These are phyloP conservation scores for Mycena sanguinolenta DNA, from an alignment of 768 basidiomycete genomes.

Conservation along the genomic window DNA sequence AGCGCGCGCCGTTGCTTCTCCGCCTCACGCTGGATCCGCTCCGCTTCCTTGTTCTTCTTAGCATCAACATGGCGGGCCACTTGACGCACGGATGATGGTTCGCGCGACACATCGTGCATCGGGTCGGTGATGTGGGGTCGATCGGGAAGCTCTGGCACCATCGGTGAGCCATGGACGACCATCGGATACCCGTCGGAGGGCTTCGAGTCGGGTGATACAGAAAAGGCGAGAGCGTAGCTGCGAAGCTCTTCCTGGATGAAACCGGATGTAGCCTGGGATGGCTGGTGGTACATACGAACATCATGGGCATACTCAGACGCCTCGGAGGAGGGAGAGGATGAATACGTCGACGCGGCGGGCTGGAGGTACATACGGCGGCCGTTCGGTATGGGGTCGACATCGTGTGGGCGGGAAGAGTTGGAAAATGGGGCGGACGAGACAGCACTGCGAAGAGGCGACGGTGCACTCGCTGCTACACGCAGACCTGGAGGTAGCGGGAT, in stretches of 20 bases:
- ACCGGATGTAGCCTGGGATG: constrained; percentile 45
- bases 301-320: constrained; percentile 52
- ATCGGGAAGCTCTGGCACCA: constrained; percentile 64
- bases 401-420: constrained; percentile 20
- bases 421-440: constrained; percentile 32
- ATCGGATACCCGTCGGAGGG: constrained; percentile 61
- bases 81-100: constrained; percentile 61
- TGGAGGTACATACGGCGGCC: constrained; percentile 28
- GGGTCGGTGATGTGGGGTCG: constrained; percentile 57
- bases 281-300: constrained; percentile 48
- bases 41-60: constrained; percentile 85
- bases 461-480: constrained; percentile 55
- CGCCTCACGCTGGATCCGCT: constrained; percentile 82
- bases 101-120: constrained; percentile 57
- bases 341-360: constrained; percentile 37
- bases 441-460: constrained; percentile 51
- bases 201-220: constrained; percentile 63
- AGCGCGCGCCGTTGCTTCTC: constrained; percentile 87
- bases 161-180: constrained; percentile 66
- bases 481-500: constrained; percentile 70
- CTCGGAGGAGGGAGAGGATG: constrained; percentile 45
- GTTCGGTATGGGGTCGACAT: constrained; percentile 31
- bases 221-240: constrained; percentile 45
- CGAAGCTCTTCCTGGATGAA: constrained; percentile 44
- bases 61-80: constrained; percentile 62